Evolutionary conservation across 2,329 filamentous ascomycete genomes (phyloP).

Genomic region (Pleomassaria siparia): DNA sequence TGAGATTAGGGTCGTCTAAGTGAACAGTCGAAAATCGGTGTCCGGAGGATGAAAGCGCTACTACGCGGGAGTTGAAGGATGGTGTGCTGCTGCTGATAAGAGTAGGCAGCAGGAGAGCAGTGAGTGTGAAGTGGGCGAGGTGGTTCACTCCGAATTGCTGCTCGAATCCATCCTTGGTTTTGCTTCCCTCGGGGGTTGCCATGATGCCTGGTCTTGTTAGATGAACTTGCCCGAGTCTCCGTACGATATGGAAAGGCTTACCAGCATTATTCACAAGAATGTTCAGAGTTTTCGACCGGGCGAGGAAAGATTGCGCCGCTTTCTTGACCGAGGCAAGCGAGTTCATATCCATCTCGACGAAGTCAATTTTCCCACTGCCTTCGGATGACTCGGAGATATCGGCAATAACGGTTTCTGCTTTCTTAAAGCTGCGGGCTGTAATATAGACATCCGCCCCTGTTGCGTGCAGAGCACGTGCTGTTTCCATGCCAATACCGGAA

Average conservation of each 20-base stretch:
- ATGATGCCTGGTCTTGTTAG: constrained; percentile 19
- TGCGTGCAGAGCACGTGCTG: constrained; percentile 41
- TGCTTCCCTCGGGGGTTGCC: constrained; percentile 24
- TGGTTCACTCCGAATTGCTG: constrained; percentile 49
- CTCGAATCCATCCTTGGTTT: constrained; percentile 36
- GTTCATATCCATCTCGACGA: constrained; percentile 21
- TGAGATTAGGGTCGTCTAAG: too few species aligned
- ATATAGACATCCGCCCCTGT: constrained; percentile 50
- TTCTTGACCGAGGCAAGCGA: constrained; percentile 18
- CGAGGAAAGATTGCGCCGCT: constrained; percentile 18
- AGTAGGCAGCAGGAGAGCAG: constrained; percentile 45
- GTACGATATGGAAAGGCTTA: not conserved
- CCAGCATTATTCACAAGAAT: constrained; percentile 32
- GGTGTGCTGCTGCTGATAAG: constrained; percentile 30
- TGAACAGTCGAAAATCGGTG: constrained; percentile 26
- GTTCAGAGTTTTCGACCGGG: constrained; percentile 18
- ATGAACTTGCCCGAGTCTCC: too few species aligned
- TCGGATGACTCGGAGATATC: constrained; percentile 24
- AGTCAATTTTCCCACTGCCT: constrained; percentile 7
- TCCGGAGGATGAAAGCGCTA: constrained; percentile 43
- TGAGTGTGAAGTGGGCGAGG: constrained; percentile 49
- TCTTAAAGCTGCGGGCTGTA: constrained; percentile 43
- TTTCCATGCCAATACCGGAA: constrained; percentile 23
- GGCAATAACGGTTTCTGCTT: constrained; percentile 9
- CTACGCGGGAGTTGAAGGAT: constrained; percentile 37